Percentiles rank a stretch among this genome's conserved stretches.
phyloP scores from a whole-genome alignment of 2,329 filamentous ascomycete species.

The Tolypocladium sp. region DNA sequence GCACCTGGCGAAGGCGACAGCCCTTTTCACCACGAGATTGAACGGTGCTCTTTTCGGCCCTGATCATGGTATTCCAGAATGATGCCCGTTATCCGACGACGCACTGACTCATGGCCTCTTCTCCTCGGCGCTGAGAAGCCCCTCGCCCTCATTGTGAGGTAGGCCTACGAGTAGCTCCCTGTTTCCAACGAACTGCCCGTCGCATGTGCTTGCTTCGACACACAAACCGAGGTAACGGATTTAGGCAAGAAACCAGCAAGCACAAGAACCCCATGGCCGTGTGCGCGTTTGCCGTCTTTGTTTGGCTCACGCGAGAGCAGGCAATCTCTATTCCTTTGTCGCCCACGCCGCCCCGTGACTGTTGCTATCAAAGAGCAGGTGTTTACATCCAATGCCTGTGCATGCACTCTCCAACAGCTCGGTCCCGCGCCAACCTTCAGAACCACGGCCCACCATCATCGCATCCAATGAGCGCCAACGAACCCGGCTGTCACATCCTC shows the following conservation, averaged over 20 bases:
- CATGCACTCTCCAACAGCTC: not conserved
- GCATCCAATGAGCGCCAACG: not conserved
- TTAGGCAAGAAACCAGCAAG: not conserved
- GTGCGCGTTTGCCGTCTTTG: not conserved
- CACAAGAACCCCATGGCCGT: not conserved
- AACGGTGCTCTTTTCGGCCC: not conserved
- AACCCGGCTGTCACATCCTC: not conserved
- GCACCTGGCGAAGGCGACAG: not conserved
- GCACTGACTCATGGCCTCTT: not conserved
- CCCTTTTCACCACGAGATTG: not conserved
- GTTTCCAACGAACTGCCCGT: not conserved
- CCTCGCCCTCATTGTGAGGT: not conserved
- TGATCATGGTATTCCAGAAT: not conserved
- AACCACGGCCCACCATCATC: no score
- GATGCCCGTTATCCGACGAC: not conserved
- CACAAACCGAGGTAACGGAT: not conserved
- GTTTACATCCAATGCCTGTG: not conserved
- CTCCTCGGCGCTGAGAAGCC: not conserved
- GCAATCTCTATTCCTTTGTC: not conserved
- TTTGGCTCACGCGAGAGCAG: not conserved
- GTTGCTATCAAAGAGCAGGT: not conserved
- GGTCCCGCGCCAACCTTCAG: not conserved
- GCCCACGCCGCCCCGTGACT: not conserved
- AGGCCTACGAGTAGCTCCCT: no score
- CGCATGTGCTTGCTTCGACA: not conserved